Percentiles rank a stretch among this genome's conserved stretches.
Evolutionary conservation across 805 yeast species (phyloP).

Genomic region (Kuraishia piskuri): DNA sequence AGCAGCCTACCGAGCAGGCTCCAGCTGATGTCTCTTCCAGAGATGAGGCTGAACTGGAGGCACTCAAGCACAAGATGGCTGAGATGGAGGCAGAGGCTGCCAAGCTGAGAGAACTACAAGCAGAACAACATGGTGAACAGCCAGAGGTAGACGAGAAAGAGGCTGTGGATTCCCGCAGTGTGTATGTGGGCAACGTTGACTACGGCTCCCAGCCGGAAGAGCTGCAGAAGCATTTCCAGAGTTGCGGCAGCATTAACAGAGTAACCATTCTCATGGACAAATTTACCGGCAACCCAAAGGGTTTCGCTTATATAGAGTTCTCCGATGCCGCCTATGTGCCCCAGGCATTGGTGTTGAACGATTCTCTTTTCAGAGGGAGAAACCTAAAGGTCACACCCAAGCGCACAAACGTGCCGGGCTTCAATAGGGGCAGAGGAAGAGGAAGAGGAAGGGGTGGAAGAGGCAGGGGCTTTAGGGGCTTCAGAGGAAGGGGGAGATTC

Average conservation of each 20-base stretch:
- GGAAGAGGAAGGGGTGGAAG: constrained; percentile 15
- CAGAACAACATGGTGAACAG: constrained; percentile 11
- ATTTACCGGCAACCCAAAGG: constrained; percentile 74
- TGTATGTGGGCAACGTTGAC: constrained; percentile 85
- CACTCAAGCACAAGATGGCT: constrained; percentile 35
- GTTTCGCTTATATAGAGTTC: constrained; percentile 82
- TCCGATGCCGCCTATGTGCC: constrained; percentile 56
- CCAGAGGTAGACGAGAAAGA: constrained; percentile 28
- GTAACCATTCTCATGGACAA: constrained; percentile 72
- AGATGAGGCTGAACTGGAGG: constrained; percentile 19
- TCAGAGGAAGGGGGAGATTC: constrained; percentile 23
- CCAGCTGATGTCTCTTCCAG: background rate
- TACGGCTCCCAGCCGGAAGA: constrained; percentile 70
- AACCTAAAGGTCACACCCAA: constrained; percentile 67
- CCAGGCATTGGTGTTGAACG: constrained; percentile 59
- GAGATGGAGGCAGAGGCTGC: constrained; percentile 60
- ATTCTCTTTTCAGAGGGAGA: constrained; percentile 58
- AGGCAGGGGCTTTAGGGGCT: constrained; percentile 16
- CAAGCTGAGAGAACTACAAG: constrained; percentile 50
- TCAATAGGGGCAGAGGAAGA: constrained; percentile 34
- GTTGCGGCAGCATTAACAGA: constrained; percentile 67
- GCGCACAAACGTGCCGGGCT: constrained; percentile 77
- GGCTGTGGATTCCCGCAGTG: constrained; percentile 68
- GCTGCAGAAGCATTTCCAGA: constrained; percentile 60
- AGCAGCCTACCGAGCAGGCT: constrained; percentile 2